Conservation (phyloP, 2,329 filamentous ascomycete species). For the Colletotrichum kahawae region DNA sequence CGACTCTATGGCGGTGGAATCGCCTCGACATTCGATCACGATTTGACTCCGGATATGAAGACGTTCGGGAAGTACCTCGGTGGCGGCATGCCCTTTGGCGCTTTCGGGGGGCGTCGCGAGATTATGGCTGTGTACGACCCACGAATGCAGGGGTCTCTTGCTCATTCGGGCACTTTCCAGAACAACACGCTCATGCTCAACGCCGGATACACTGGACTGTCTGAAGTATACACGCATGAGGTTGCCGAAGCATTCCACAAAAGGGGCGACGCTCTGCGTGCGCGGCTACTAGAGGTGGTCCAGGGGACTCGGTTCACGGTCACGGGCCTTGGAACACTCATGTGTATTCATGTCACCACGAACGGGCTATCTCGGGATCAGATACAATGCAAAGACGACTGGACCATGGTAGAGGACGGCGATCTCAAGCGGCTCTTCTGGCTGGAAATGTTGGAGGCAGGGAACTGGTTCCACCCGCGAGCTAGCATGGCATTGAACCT, state of each 20-base stretch:
- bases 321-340: background rate
- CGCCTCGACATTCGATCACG: background rate
- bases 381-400: background rate
- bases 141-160: slow-evolving; percentile 30
- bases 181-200: slow-evolving; percentile 48
- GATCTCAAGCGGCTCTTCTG: background rate
- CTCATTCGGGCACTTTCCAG: slow-evolving; percentile 67
- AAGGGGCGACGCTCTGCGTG: background rate
- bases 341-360: background rate
- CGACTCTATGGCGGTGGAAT: background rate
- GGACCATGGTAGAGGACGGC: background rate
- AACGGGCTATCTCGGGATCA: background rate
- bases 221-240: background rate
- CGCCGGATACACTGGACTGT: background rate
- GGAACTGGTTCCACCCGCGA: background rate
- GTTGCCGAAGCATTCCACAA: background rate
- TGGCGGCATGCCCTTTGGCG: slow-evolving; percentile 63
- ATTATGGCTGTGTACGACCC: slow-evolving; percentile 57
- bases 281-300: background rate
- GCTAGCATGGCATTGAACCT: background rate
- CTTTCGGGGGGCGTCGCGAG: slow-evolving; percentile 57
- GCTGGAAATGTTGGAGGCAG: background rate
- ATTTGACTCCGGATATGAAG: slow-evolving; percentile 42
- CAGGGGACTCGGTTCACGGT: background rate
- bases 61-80: slow-evolving; percentile 65